These are phyloP conservation scores for Yamadazyma sp. DNA, from an alignment of 1,139 yeast genomes.

Conservation along the genomic window DNA sequence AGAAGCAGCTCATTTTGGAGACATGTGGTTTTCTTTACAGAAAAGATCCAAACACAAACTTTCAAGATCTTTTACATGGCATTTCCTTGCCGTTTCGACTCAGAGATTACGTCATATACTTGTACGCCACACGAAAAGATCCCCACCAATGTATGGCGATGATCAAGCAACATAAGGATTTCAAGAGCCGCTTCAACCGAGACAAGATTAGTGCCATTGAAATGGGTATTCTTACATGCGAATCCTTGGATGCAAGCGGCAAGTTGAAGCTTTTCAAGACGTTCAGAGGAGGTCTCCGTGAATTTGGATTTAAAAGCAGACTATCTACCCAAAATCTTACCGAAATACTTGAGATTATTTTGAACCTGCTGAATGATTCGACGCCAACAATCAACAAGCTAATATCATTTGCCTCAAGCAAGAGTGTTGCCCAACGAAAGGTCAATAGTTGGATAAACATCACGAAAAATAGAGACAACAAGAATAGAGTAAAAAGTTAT, in stretches of 20 bases:
- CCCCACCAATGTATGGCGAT: conserved; percentile 7
- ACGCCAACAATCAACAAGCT: conserved; percentile 2
- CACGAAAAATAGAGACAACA: background rate
- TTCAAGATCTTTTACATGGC: background rate
- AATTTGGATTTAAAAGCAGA: conserved; percentile 12
- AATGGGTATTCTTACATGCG: conserved; percentile 10
- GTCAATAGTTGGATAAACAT: conserved; percentile 7
- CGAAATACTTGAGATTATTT: conserved; percentile 6
- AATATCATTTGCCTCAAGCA: conserved; percentile 6
- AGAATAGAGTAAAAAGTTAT: background rate
- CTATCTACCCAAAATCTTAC: conserved; percentile 9
- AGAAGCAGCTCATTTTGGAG: conserved; percentile 7
- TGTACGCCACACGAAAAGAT: conserved; percentile 2
- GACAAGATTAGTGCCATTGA: conserved; percentile 10
- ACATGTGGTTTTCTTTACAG: conserved; percentile 9
- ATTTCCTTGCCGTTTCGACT: background rate
- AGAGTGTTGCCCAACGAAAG: conserved; percentile 8
- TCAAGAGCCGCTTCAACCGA: conserved; percentile 9
- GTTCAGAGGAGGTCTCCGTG: conserved; percentile 8
- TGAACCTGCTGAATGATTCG: background rate
- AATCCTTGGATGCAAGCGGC: conserved; percentile 1
- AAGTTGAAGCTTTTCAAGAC: conserved; percentile 7
- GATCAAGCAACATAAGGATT: conserved; percentile 4
- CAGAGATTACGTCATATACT: background rate
- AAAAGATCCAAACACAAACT: background rate